Evolutionary conservation across 2,329 filamentous ascomycete species (phyloP).

Genomic region (Plectosphaerella cucumerina): DNA sequence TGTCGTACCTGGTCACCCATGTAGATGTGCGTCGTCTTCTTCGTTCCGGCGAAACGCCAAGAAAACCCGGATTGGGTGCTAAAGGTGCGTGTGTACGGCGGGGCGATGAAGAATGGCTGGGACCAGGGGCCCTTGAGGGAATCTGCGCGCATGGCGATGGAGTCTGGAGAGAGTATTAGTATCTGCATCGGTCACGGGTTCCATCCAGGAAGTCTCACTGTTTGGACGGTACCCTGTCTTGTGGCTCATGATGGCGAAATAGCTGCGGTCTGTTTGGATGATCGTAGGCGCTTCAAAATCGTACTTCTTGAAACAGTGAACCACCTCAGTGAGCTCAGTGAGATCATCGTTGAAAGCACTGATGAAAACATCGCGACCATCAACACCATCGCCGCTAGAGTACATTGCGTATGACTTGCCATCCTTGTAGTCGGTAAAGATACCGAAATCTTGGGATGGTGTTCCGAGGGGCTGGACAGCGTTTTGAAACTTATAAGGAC

Average conservation of each 20-base stretch:
- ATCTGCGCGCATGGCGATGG: conserved; percentile 47
- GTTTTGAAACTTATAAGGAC: conserved; percentile 49
- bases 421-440: conserved; percentile 57
- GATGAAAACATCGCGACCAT: conserved; percentile 53
- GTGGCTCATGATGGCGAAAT: conserved; percentile 57
- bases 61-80: conserved; percentile 47
- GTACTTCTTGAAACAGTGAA: conserved; percentile 52
- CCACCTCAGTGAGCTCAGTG: conserved; percentile 42
- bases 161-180: conserved; percentile 22
- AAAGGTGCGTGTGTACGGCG: conserved; percentile 42
- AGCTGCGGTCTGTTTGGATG: conserved; percentile 53
- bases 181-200: neutral
- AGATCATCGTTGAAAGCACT: conserved; percentile 47
- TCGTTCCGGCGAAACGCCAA: conserved; percentile 39
- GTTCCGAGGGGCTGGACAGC: conserved; percentile 52
- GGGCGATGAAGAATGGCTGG: conserved; percentile 42
- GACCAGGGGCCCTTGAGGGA: conserved; percentile 45
- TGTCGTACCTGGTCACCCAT: conserved; percentile 32
- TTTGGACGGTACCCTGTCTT: conserved; percentile 59
- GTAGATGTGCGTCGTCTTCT: conserved; percentile 43
- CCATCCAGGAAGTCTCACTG: conserved; percentile 18
- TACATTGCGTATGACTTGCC: conserved; percentile 52
- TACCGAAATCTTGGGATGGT: conserved; percentile 57
- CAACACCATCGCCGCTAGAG: conserved; percentile 50
- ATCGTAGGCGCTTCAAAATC: conserved; percentile 57